Evolutionary conservation across 257 asterid genomes (phyloP).

Genomic region (Scutellaria baicalensis): DNA sequence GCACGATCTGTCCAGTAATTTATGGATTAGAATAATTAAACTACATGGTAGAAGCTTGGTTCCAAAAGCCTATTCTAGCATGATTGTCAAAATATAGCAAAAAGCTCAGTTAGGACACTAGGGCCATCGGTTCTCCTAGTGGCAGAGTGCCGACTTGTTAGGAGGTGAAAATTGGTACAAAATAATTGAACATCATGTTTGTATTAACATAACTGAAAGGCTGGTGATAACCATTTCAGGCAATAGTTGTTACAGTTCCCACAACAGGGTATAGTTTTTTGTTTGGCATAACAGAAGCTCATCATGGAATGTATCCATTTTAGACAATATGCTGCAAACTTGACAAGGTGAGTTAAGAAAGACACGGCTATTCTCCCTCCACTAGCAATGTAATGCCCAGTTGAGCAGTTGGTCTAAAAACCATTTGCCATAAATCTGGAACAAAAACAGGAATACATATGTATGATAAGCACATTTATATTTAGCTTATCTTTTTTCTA

Average conservation of each 20-base stretch:
- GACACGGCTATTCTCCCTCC: background rate
- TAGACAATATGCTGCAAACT: background rate
- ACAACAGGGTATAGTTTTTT: background rate
- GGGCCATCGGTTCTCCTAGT: background rate
- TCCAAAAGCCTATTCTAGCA: background rate
- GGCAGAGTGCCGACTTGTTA: background rate
- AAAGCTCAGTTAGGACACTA: background rate
- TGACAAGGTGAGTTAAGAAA: background rate
- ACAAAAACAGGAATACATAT: background rate
- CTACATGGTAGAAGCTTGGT: background rate
- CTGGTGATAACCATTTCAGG: background rate
- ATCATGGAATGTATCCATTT: background rate
- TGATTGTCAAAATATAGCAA: background rate
- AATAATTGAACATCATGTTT: background rate
- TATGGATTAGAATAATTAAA: slow-evolving; percentile 10
- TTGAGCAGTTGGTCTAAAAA: background rate
- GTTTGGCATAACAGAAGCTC: background rate
- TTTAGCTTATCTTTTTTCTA: background rate
- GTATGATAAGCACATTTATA: background rate
- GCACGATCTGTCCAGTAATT: slow-evolving; percentile 41
- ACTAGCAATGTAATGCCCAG: background rate
- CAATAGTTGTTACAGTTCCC: background rate
- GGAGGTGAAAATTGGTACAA: background rate
- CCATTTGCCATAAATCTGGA: background rate
- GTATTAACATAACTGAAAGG: background rate